Evolutionary conservation across 2,329 filamentous ascomycete genomes (phyloP).

Genomic region (Pyrenophora tritici-repentis): DNA sequence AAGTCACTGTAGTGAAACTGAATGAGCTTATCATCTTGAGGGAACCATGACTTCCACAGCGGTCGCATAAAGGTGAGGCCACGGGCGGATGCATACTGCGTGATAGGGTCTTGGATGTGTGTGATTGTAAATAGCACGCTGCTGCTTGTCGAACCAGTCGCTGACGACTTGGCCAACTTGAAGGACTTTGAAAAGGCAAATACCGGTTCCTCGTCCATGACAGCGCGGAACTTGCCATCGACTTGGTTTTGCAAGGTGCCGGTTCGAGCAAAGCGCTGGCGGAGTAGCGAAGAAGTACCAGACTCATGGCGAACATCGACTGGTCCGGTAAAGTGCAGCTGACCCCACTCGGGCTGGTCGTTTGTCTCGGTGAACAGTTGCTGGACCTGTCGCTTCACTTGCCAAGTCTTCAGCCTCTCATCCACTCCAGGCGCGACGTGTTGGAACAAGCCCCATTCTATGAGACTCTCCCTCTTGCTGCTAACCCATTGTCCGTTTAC

Average conservation of each 20-base stretch:
- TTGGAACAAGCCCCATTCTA: slow-evolving; percentile 68
- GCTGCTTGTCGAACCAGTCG: slow-evolving; percentile 14
- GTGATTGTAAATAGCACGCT: slow-evolving; percentile 76
- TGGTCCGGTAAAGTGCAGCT: slow-evolving; percentile 75
- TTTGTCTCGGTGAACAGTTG: slow-evolving; percentile 72
- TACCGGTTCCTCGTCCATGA: slow-evolving; percentile 79
- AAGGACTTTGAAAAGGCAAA: slow-evolving; percentile 68
- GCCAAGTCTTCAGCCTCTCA: slow-evolving; percentile 67
- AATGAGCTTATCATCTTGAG: slow-evolving; percentile 65
- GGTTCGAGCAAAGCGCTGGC: slow-evolving; percentile 70
- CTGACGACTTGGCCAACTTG: slow-evolving; percentile 30
- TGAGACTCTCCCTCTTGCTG: slow-evolving; percentile 69
- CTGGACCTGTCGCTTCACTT: slow-evolving; percentile 63
- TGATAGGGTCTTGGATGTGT: slow-evolving; percentile 76
- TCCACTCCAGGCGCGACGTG: slow-evolving; percentile 48
- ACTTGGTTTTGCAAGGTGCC: slow-evolving; percentile 69
- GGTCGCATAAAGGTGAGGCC: slow-evolving; percentile 79
- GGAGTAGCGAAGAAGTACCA: slow-evolving; percentile 68
- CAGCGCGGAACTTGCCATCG: slow-evolving; percentile 68
- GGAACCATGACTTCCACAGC: slow-evolving; percentile 78
- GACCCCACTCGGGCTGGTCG: slow-evolving; percentile 84
- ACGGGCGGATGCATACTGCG: slow-evolving; percentile 76
- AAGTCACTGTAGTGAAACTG: slow-evolving; percentile 79
- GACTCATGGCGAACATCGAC: slow-evolving; percentile 69
- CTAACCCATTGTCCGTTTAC: slow-evolving; percentile 75